Base-by-base conservation (phyloP, 257 asterid genomes). In the Sherardia arvensis region DNA sequence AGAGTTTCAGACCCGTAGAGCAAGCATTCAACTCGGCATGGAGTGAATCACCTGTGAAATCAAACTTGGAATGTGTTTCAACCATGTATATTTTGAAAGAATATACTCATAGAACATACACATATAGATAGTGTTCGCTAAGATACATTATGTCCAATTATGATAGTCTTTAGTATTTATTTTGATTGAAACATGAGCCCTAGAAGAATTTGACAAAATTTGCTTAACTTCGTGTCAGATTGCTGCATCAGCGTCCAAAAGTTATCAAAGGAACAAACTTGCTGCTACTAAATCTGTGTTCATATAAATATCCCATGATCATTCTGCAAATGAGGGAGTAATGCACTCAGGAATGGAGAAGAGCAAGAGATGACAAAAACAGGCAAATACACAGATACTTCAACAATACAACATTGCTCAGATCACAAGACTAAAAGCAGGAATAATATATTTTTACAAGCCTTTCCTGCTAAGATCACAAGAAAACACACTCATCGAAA, bases 381-480 rank as follows among this genome's bases (percentile, higher is more conserved):
- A 6, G 45, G 49, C 49, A 40, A 40, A 1, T 14, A 12, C 51
- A 43, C 7, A 61, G 21, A 40, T 0, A 61, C 36, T 23, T 14
- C 59, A 25, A 61, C 3, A 54, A n/a, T 23, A 23, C 8, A 25
- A 53, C 26, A 33, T 11, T 61, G 25, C 56, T 25, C 8, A 15
- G n/a, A 17, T 34, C 56, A 45, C 18, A 18, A 10, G n/a, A 15
- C 38, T 40, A 20, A 14, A 12, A n/a, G 30, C 17, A 61, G 66
- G 5, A 14, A 61, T 43, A 62, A 15, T 53, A 54, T 29, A n/a
- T 23, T 22, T 34, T 38, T 20, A 54, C 59, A 43, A 20, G 67
- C 53, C 63, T 53, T 77, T 70, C 82, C 74, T 71, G 77, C 67
- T 49, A n/a, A 65, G 22, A 59, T 71, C 74, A 57, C 65, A 76